Conservation (phyloP, 805 yeast species). For the Pichia paraexigua region DNA sequence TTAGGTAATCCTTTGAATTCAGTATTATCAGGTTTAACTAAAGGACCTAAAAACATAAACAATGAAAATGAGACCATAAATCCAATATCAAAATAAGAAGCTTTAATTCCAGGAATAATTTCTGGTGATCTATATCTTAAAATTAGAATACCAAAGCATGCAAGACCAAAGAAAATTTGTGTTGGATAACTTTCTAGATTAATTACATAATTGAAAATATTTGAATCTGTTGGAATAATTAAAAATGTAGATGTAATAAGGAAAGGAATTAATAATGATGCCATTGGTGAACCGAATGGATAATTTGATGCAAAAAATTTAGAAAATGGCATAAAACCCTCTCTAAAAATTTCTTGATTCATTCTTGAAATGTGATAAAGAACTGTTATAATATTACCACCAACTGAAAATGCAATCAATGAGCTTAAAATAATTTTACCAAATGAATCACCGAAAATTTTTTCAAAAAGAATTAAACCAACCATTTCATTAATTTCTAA, state of each 20-base stretch:
- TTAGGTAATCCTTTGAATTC: conserved; percentile 38
- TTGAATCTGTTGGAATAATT: conserved; percentile 38
- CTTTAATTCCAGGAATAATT: conserved; percentile 42
- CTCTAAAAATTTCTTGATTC: conserved; percentile 50
- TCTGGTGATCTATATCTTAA: conserved; percentile 45
- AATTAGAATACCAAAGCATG: conserved; percentile 51
- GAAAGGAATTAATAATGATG: conserved; percentile 37
- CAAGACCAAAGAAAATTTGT: conserved; percentile 42
- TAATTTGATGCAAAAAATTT: conserved; percentile 44
- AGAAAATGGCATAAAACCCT: conserved; percentile 46
- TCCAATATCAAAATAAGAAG: conserved; percentile 40
- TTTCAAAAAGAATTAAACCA: conserved; percentile 45
- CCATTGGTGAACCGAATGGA: conserved; percentile 47
- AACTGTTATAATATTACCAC: conserved; percentile 49
- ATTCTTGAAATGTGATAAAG: conserved; percentile 44
- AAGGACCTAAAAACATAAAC: conserved; percentile 45
- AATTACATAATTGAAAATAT: conserved; percentile 43
- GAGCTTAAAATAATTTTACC: conserved; percentile 42
- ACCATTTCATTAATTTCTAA: conserved; percentile 39
- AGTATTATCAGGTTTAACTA: conserved; percentile 20
- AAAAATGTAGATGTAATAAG: conserved; percentile 34
- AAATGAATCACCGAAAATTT: conserved; percentile 39
- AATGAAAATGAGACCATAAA: conserved; percentile 38
- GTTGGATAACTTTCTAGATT: conserved; percentile 45
- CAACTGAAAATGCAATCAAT: conserved; percentile 46